Evolutionary conservation across 225 moss, liverwort and hornwort genomes (phyloP).

Genomic region (Takakia lepidozioides): DNA sequence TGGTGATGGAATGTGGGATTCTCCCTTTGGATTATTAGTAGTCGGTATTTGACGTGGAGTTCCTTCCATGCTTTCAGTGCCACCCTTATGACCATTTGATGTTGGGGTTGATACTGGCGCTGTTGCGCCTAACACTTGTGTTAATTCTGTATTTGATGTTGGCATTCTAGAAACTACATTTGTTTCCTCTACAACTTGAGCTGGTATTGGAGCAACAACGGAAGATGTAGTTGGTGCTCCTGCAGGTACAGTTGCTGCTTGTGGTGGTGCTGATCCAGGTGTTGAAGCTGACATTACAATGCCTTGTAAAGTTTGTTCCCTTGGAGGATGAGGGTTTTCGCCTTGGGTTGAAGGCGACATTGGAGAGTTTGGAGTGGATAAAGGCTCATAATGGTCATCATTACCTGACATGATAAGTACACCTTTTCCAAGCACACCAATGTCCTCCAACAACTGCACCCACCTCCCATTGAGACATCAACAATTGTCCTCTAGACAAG

Average conservation of each 20-base stretch:
- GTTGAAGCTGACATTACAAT: not conserved
- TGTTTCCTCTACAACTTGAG: no score
- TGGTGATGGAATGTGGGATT: no score
- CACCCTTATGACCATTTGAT: no score
- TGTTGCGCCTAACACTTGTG: no score
- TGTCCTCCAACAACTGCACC: slow-evolving; percentile 64
- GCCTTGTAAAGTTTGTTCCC: no score
- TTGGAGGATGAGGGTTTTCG: not conserved
- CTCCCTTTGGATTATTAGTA: no score
- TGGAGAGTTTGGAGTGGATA: slow-evolving; percentile 11
- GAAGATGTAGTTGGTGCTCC: no score
- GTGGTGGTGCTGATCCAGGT: slow-evolving; percentile 2
- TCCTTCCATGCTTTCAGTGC: no score
- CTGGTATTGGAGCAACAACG: not conserved
- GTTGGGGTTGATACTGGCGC: slow-evolving; percentile 3
- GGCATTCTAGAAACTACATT: no score
- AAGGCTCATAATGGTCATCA: slow-evolving; percentile 43
- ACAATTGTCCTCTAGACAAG: not conserved
- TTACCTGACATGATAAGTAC: slow-evolving; percentile 79
- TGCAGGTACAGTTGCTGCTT: slow-evolving; percentile 1
- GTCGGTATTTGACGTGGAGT: no score
- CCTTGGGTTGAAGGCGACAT: not conserved
- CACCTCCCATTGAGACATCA: not conserved
- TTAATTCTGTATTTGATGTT: no score
- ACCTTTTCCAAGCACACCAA: slow-evolving; percentile 70